Percentiles rank a stretch among this genome's conserved stretches.
phyloP scores from a whole-genome alignment of 305 asterid genomes.

The Rubia balearica region DNA sequence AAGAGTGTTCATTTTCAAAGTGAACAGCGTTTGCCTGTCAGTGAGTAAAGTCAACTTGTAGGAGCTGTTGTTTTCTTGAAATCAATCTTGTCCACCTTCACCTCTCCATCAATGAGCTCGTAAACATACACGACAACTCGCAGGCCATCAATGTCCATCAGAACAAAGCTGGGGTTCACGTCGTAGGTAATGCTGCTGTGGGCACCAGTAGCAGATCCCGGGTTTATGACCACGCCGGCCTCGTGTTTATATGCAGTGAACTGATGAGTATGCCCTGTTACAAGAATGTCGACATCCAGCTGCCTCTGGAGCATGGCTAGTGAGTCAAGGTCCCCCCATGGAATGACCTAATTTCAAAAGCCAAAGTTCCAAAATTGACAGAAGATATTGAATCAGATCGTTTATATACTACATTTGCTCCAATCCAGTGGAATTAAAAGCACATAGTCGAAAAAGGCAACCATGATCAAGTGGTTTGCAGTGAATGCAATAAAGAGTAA shows the following conservation, averaged over 20 bases:
- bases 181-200: conserved; percentile 95
- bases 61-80: conserved; percentile 77
- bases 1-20: background rate
- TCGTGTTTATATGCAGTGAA: conserved; percentile 96
- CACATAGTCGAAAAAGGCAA: background rate
- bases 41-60: background rate
- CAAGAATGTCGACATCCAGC: conserved; percentile 94
- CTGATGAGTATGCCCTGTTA: conserved; percentile 94
- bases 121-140: conserved; percentile 95
- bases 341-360: conserved; percentile 61
- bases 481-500: conserved; percentile 4
- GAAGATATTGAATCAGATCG: background rate
- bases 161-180: conserved; percentile 94
- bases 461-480: background rate
- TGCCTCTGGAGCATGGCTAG: conserved; percentile 97
- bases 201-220: conserved; percentile 98
- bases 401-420: background rate
- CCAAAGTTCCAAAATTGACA: conserved; percentile 2
- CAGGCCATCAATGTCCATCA: conserved; percentile 92
- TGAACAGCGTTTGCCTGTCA: background rate
- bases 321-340: conserved; percentile 98
- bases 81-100: conserved; percentile 93
- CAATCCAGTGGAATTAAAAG: background rate
- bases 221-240: conserved; percentile 96
- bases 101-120: conserved; percentile 95